Evolutionary conservation across 441 rosid species (phyloP).

Genomic region (Aquilaria agallochum): DNA sequence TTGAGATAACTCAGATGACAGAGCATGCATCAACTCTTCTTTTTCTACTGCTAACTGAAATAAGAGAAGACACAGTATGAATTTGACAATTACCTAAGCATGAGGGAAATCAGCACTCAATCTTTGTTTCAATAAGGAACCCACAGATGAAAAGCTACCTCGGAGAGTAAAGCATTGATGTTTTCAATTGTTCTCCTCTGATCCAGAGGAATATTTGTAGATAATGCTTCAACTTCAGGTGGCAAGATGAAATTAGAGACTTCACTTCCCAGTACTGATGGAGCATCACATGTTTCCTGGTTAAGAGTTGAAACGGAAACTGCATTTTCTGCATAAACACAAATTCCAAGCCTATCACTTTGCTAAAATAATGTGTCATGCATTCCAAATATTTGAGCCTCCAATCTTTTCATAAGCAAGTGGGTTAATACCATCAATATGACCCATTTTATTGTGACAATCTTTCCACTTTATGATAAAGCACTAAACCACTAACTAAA

Average conservation of each 20-base stretch:
- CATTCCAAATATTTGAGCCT: too few species aligned
- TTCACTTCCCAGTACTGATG: constrained; percentile 32
- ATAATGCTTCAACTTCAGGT: constrained; percentile 48
- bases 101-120: constrained; percentile 4
- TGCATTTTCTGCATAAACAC: constrained; percentile 24
- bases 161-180: constrained; percentile 67
- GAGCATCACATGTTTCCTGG: constrained; percentile 31
- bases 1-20: constrained; percentile 74
- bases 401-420: too few species aligned
- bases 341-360: constrained; percentile 12
- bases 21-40: constrained; percentile 76
- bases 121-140: constrained; percentile 1
- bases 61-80: constrained; percentile 12
- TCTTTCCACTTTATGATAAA: too few species aligned
- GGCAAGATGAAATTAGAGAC: constrained; percentile 28
- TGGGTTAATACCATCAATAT: too few species aligned
- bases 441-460: too few species aligned
- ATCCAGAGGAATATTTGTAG: constrained; percentile 69
- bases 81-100: constrained; percentile 10
- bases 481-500: too few species aligned
- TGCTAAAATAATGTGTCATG: neutral
- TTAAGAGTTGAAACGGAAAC: constrained; percentile 29
- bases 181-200: constrained; percentile 75
- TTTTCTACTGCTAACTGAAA: constrained; percentile 85
- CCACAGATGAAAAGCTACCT: constrained; percentile 38